A percentile compares a stretch with the other conserved stretches of the same genome.
These are phyloP conservation scores for Mortierella sp. DNA, from an alignment of 371 early-diverging fungal genomes.

Conservation along the genomic window DNA sequence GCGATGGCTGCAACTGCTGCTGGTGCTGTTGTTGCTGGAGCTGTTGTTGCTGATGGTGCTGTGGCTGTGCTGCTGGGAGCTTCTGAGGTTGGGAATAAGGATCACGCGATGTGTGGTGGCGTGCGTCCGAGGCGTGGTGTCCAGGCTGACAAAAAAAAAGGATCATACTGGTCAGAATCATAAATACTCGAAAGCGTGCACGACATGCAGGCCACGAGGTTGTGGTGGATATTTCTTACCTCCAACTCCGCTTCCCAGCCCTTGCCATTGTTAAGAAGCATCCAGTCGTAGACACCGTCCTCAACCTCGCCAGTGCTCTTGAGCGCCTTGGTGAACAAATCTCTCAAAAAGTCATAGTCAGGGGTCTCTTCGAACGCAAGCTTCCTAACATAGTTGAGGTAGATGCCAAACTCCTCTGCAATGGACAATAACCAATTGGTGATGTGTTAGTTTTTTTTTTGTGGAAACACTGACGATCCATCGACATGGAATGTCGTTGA, in stretches of 20 bases:
- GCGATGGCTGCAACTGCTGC: no score
- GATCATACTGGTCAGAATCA: no score
- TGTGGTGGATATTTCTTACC: no score
- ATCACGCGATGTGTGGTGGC: constrained; percentile 36
- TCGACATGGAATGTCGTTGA: no score
- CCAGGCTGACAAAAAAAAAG: constrained; percentile 12
- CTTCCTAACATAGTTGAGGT: constrained; percentile 96
- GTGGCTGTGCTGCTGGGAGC: no score
- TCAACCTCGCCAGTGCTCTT: constrained; percentile 94
- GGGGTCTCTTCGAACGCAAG: constrained; percentile 99
- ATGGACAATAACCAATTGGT: no score
- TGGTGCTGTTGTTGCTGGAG: constrained; percentile 23
- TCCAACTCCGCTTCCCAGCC: constrained; percentile 64
- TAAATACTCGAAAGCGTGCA: neutral
- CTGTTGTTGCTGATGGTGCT: no score
- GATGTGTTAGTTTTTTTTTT: no score
- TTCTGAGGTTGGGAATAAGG: constrained; percentile 27
- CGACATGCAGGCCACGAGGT: no score
- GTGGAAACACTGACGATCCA: no score
- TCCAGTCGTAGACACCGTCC: constrained; percentile 99
- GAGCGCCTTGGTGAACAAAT: constrained; percentile 96
- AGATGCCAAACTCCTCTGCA: constrained; percentile 96
- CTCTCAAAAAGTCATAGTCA: constrained; percentile 97
- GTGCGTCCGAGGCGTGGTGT: constrained; percentile 28
- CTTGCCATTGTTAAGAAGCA: constrained; percentile 74